Percentiles rank a stretch among this genome's conserved stretches.
Conservation (phyloP, 371 early-diverging fungal species). For the Mortierella sp. region DNA sequence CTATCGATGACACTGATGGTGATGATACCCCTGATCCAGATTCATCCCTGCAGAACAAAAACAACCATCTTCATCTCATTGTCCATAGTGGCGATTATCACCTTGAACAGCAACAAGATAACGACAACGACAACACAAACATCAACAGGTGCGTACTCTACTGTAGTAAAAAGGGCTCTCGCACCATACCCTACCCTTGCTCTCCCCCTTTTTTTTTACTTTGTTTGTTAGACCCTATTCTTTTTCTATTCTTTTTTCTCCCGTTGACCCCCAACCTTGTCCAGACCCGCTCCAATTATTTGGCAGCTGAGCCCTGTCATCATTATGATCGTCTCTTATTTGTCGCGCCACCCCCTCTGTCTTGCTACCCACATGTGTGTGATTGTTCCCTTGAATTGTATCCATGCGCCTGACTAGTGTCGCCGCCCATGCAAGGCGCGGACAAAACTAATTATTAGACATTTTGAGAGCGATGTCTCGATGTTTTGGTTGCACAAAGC, state of each 20-base stretch:
- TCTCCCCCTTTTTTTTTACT: background rate
- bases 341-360: background rate
- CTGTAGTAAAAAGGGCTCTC: background rate
- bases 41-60: background rate
- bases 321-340: background rate
- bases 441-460: background rate
- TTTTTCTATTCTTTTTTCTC: background rate
- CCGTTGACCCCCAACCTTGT: background rate
- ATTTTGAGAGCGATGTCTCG: constrained; percentile 5
- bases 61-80: too few species aligned
- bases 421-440: background rate
- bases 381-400: background rate
- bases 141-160: background rate
- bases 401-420: background rate
- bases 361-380: background rate
- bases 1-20: background rate
- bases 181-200: background rate
- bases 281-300: background rate
- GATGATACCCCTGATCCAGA: background rate
- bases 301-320: background rate
- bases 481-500: constrained; percentile 13
- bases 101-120: too few species aligned
- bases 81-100: too few species aligned
- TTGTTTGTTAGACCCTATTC: background rate
- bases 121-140: background rate